A percentile compares a stretch with the other conserved stretches of the same genome.
phyloP scores from a whole-genome alignment of 495 filamentous ascomycete species.

The Penicillium taxi region DNA sequence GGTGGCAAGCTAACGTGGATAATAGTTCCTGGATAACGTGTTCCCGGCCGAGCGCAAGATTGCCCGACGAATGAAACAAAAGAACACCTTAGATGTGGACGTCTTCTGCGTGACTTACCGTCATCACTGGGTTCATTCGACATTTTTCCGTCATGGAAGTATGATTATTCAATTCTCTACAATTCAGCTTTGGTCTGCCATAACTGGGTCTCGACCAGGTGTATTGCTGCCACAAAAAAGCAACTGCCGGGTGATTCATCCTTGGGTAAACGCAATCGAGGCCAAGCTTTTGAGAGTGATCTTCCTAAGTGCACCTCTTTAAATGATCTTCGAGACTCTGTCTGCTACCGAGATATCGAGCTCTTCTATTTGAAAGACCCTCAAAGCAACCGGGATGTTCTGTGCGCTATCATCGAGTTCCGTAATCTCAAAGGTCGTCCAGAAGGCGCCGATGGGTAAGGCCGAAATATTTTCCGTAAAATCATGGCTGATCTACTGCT shows the following conservation, averaged over 20 bases:
- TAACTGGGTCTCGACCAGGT: constrained; percentile 21
- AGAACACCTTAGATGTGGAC: constrained; percentile 21
- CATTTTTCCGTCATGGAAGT: constrained; percentile 21
- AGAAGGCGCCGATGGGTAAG: constrained; percentile 23
- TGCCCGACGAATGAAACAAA: constrained; percentile 11
- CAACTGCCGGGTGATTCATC: constrained; percentile 9
- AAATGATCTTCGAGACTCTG: constrained; percentile 20
- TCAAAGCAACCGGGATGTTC: constrained; percentile 20
- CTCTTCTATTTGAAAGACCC: constrained; percentile 23
- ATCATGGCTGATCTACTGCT: constrained; percentile 4
- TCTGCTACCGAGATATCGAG: constrained; percentile 25
- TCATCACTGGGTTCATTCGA: constrained; percentile 24
- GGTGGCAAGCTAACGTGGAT: constrained; percentile 7
- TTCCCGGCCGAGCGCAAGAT: constrained; percentile 5
- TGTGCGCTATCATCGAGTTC: constrained; percentile 24
- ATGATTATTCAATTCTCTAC: constrained; percentile 24
- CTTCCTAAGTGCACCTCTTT: constrained; percentile 17
- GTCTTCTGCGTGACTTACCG: constrained; percentile 17
- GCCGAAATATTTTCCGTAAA: background rate
- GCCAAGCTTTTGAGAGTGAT: constrained; percentile 19
- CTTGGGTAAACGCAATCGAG: constrained; percentile 14
- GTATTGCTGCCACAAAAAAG: constrained; percentile 21
- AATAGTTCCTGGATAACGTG: constrained; percentile 6
- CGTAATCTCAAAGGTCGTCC: constrained; percentile 22
- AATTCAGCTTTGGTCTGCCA: constrained; percentile 24